Base-by-base conservation (phyloP, 2,329 filamentous ascomycete genomes). In the Ophiostoma perfectum region DNA sequence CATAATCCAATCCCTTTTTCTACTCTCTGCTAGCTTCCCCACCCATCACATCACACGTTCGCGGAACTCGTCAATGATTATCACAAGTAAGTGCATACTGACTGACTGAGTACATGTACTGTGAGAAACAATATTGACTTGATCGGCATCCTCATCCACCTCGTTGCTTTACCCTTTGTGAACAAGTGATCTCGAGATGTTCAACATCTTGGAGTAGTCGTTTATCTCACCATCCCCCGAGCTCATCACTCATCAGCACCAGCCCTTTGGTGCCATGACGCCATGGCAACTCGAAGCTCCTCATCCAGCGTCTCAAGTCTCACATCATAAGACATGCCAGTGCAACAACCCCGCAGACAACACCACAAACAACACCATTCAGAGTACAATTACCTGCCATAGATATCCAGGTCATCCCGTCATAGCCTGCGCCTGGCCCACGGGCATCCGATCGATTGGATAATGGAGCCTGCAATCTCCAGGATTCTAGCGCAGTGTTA, bases 241-340 rank as follows among this genome's bases (percentile, higher is more conserved):
- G 49, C 49, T 27, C 49, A 27, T 11, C 45, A 14, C 45, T 47
- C 49, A 55, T 55, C 49, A 3, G 8, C n/a, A 27, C 3, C 18
- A 36, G 18, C 5, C 45, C n/a, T 16, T 27, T 1, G n/a, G 9
- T 9, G 9, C 49, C 11, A 55, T 55, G 49, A 55, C 49, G 49
- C 49, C 49, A 55, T 55, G 49, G 49, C 49, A 55, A 55, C 49
- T 55, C n/a, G 49, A 55, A 55, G 49, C 49, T 55, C 49, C 49
- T 55, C 49, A 55, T 55, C n/a, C 27, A 27, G 42, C 8, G 3
- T 55, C 49, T 27, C 18, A 14, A 16, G 12, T 47, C 49, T 36
- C n/a, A 11, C 49, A 18, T 8, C 49, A 55, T 27, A 36, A 49
- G 16, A 49, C 14, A 27, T 18, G 9, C 49, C 9, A 55, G 49